phyloP scores from a whole-genome alignment of 2,329 filamentous ascomycete species.

The Diaporthe citriasiana region DNA sequence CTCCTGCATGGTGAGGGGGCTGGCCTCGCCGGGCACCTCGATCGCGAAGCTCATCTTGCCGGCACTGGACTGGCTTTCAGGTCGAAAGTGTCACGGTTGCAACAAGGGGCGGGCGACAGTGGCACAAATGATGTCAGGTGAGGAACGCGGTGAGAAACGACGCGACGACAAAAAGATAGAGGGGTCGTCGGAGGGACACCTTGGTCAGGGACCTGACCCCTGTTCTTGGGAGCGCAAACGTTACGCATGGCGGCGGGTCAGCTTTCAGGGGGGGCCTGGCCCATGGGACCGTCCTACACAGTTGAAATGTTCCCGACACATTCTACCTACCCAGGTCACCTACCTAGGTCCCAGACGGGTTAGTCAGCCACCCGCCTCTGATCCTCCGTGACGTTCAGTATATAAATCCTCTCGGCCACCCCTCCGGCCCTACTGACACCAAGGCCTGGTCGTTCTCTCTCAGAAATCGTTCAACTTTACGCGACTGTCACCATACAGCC shows the following conservation, averaged over 20 bases:
- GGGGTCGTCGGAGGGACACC: conserved; percentile 29
- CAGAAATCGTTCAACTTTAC: too few species aligned
- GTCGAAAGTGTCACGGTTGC: conserved; percentile 7
- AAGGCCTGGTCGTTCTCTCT: too few species aligned
- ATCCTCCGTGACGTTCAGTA: too few species aligned
- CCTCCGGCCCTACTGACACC: too few species aligned
- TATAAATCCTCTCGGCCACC: too few species aligned
- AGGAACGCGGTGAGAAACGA: conserved; percentile 22
- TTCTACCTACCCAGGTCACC: too few species aligned
- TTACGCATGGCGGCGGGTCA: background rate
- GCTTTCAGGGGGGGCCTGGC: conserved; percentile 1
- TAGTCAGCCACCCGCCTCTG: too few species aligned
- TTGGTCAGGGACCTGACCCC: conserved; percentile 11
- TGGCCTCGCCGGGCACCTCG: conserved; percentile 87
- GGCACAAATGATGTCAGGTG: conserved; percentile 33
- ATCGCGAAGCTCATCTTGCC: conserved; percentile 76
- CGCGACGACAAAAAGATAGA: conserved; percentile 33
- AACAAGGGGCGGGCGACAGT: conserved; percentile 6
- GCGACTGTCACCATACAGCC: too few species aligned
- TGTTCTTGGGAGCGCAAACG: conserved; percentile 2
- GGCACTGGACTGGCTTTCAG: conserved; percentile 8
- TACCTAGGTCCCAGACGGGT: too few species aligned
- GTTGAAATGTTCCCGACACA: too few species aligned
- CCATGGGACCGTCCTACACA: background rate
- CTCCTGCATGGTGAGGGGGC: conserved; percentile 73